Percentiles rank a stretch among this genome's conserved stretches.
These are phyloP conservation scores for Lactifluus subvellereus DNA, from an alignment of 768 basidiomycete species.

Conservation along the genomic window DNA sequence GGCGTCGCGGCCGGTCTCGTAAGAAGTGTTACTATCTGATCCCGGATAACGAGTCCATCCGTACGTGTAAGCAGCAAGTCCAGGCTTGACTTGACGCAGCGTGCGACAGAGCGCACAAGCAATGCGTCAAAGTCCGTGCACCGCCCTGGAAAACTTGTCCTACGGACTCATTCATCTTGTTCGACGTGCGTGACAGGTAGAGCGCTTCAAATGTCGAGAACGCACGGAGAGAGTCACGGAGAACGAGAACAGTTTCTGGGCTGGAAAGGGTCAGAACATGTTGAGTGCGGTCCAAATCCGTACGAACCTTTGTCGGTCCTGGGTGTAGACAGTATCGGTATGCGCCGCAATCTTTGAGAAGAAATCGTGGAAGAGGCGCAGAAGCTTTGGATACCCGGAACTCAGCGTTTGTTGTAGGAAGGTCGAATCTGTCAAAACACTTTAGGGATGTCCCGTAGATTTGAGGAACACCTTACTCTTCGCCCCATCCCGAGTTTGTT, in stretches of 20 bases:
- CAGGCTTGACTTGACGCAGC: constrained; percentile 59
- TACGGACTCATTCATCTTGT: constrained; percentile 78
- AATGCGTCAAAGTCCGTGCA: constrained; percentile 80
- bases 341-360: constrained; percentile 92
- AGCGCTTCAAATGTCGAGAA: constrained; percentile 77
- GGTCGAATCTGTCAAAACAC: constrained; percentile 53
- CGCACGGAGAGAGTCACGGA: constrained; percentile 47
- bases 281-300: background rate
- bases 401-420: constrained; percentile 90
- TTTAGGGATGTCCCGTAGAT: background rate
- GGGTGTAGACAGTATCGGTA: too few species aligned
- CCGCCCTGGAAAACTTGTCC: constrained; percentile 72
- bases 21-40: constrained; percentile 70
- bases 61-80: constrained; percentile 60
- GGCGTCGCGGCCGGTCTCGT: constrained; percentile 72
- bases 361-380: constrained; percentile 94
- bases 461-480: constrained; percentile 46
- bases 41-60: constrained; percentile 67
- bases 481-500: constrained; percentile 70
- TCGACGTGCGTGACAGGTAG: constrained; percentile 82
- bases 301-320: too few species aligned
- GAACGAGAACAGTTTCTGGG: constrained; percentile 83
- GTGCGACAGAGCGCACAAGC: constrained; percentile 72
- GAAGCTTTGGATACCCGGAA: constrained; percentile 76
- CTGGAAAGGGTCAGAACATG: constrained; percentile 36